Base-by-base conservation (phyloP, 2,329 filamentous ascomycete genomes). In the Raffaelea ambrosiae region DNA sequence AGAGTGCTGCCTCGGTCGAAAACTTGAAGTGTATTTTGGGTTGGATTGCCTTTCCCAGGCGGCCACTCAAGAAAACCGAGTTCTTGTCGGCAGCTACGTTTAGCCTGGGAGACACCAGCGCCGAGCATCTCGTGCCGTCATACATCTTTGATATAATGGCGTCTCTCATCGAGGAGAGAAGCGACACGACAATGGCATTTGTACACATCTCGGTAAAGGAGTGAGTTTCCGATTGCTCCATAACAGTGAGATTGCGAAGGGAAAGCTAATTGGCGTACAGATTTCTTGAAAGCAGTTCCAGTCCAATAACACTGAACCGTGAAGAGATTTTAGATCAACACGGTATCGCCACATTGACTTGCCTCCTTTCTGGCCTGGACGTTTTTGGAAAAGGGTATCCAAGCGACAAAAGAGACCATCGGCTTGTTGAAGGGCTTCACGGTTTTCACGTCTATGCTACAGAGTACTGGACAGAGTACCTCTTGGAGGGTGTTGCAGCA, bases 21-120 rank as follows among this genome's bases (percentile, higher is more conserved):
- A 60, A 64, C 2, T 38, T 66, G 4, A 54, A 48, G 18, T 58
- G 52, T 1, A 57, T 66, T 0, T 46, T 67, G 3, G 57, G 62
- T 3, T 69, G 64, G 65, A 59, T 69, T 14, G 61, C 64, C 0
- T 68, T 63, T 43, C 49, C 65, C 1, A 63, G 60, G 40, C 53
- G 63, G 0, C 66, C 65, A 1, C 52, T 69, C 1, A 54, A 53
- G 31, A 61, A 55, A 31, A 21, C 57, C 2, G 65, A 68, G 42
- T 53, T 68, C 5, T 50, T 55, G 11, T 68, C 64, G 1, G 66
- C 65, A 0, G 39, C 48, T 2, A 43, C 49, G 8, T 51, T 51
- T 22, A 51, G 46, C 44, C 18, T 11, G 21, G 46, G 26, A 3
- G 22, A 42, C 22, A n/a, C 40, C 3, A 21, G 9, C 11, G 21